Evolutionary conservation across 208 protist genomes (phyloP).

Genomic region (Wallacemonas sp.): DNA sequence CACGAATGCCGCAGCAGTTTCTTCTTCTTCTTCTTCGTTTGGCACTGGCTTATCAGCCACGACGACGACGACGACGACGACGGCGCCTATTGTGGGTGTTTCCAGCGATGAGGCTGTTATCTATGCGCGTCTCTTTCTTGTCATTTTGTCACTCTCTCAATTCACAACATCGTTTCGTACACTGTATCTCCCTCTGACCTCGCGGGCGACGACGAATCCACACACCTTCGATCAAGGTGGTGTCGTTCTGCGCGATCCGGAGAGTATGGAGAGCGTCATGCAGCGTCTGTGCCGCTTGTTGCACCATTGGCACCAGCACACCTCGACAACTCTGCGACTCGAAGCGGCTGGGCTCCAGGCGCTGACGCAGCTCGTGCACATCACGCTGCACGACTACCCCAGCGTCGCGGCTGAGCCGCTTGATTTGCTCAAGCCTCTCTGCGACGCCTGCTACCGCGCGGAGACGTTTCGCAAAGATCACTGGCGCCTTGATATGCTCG

Average conservation of each 20-base stretch:
- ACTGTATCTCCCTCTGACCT: slow-evolving; percentile 1
- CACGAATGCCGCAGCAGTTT: too few species aligned
- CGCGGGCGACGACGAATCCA: too few species aligned
- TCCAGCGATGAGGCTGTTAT: slow-evolving; percentile 1
- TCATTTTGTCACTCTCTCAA: neutral
- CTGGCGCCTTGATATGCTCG: slow-evolving; percentile 68
- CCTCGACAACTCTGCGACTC: slow-evolving; percentile 45
- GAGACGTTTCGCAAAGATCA: slow-evolving; percentile 50
- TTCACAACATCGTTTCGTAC: slow-evolving; percentile 6
- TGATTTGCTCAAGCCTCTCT: slow-evolving; percentile 50
- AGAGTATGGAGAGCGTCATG: slow-evolving; percentile 18
- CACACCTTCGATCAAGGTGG: too few species aligned
- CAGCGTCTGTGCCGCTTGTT: slow-evolving; percentile 27
- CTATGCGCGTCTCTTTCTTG: neutral
- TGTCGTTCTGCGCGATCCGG: neutral
- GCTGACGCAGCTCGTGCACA: slow-evolving; percentile 34
- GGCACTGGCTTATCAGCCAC: too few species aligned
- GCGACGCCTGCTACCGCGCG: slow-evolving; percentile 49
- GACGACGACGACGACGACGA: slow-evolving; percentile 14
- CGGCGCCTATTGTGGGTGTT: neutral
- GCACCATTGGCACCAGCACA: slow-evolving; percentile 36
- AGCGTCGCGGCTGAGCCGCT: slow-evolving; percentile 22
- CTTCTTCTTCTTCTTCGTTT: too few species aligned
- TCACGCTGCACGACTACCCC: slow-evolving; percentile 51
- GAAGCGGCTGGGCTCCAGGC: slow-evolving; percentile 54